A percentile compares a stretch with the other conserved stretches of the same genome.
Conservation (phyloP, 495 filamentous ascomycete species). For the Penicillium coprophilum region DNA sequence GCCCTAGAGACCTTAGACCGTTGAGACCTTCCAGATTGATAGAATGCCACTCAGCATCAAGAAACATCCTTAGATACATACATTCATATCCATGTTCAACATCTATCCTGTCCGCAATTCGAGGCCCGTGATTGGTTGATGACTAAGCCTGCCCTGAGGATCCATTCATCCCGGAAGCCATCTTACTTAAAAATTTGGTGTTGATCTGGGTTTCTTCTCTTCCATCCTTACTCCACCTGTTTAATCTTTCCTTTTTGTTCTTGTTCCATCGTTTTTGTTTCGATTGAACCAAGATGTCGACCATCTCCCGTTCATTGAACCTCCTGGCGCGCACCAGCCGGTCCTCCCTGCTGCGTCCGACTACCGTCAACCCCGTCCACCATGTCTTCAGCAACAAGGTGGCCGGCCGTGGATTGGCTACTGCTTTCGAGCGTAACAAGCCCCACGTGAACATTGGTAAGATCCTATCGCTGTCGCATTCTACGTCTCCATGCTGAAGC, state of each 20-base stretch:
- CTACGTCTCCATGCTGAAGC: slow-evolving; percentile 8
- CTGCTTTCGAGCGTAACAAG: slow-evolving; percentile 84
- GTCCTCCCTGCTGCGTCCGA: slow-evolving; percentile 59
- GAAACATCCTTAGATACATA: too few relatives aligned
- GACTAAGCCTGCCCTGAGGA: slow-evolving; percentile 43
- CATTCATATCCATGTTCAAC: not conserved
- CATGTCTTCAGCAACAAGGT: slow-evolving; percentile 68
- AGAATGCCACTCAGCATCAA: not conserved
- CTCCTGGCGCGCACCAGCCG: slow-evolving; percentile 70
- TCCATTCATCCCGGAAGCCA: slow-evolving; percentile 1
- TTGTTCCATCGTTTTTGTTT: slow-evolving; percentile 37
- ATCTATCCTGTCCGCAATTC: slow-evolving; percentile 38
- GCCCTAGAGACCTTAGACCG: not conserved
- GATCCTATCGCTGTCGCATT: slow-evolving; percentile 13
- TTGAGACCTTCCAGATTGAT: not conserved
- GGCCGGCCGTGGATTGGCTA: slow-evolving; percentile 69
- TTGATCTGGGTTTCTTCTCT: slow-evolving; percentile 30
- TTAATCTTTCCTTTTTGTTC: slow-evolving; percentile 37
- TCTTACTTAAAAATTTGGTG: slow-evolving; percentile 43
- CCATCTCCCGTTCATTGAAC: slow-evolving; percentile 61
- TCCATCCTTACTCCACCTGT: slow-evolving; percentile 28
- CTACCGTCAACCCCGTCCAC: slow-evolving; percentile 64
- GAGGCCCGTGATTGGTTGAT: slow-evolving; percentile 40
- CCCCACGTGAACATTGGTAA: slow-evolving; percentile 97
- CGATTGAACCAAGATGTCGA: slow-evolving; percentile 57